Evolutionary conservation across 768 basidiomycete species (phyloP).

Genomic region (Russula dissimulans): DNA sequence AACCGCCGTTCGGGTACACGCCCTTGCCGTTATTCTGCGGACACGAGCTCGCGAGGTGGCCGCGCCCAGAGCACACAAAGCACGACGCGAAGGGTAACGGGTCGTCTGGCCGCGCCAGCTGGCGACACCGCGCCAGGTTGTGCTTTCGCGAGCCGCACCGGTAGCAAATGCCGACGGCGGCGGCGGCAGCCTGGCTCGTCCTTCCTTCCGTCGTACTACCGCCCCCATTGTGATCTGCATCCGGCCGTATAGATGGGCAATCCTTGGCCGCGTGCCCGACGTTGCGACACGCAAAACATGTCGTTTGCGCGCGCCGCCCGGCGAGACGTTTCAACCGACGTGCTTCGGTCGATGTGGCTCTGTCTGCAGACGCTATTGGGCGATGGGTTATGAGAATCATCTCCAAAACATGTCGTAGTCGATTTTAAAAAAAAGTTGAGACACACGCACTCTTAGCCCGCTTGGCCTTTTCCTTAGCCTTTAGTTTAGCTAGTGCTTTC

Average conservation of each 20-base stretch:
- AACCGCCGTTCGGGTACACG: conserved; percentile 85
- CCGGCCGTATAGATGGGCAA: conserved; percentile 45
- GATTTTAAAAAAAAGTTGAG: not conserved
- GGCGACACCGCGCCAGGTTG: conserved; percentile 68
- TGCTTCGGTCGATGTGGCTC: conserved; percentile 38
- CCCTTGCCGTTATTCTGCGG: conserved; percentile 73
- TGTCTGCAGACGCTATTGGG: conserved; percentile 20
- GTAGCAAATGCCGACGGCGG: conserved; percentile 48
- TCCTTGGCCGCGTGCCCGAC: conserved; percentile 77
- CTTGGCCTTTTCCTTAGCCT: conserved; percentile 23
- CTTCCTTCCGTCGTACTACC: conserved; percentile 23
- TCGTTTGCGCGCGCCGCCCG: conserved; percentile 47
- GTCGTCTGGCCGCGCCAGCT: conserved; percentile 47
- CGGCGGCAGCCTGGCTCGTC: conserved; percentile 39
- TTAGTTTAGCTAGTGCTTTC: conserved; percentile 25
- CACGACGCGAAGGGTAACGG: conserved; percentile 85
- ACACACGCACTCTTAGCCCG: conserved; percentile 20
- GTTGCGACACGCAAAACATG: conserved; percentile 81
- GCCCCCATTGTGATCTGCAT: conserved; percentile 17
- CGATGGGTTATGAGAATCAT: too few species aligned
- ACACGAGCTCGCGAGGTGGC: conserved; percentile 80
- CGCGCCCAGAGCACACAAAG: conserved; percentile 78
- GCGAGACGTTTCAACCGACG: conserved; percentile 57
- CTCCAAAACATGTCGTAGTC: too few species aligned
- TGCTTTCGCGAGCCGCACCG: conserved; percentile 60